Evolutionary conservation across 495 filamentous ascomycete genomes (phyloP), one percentile per base, ranked within the genome.

Genomic region (Daldinia childiae): DNA sequence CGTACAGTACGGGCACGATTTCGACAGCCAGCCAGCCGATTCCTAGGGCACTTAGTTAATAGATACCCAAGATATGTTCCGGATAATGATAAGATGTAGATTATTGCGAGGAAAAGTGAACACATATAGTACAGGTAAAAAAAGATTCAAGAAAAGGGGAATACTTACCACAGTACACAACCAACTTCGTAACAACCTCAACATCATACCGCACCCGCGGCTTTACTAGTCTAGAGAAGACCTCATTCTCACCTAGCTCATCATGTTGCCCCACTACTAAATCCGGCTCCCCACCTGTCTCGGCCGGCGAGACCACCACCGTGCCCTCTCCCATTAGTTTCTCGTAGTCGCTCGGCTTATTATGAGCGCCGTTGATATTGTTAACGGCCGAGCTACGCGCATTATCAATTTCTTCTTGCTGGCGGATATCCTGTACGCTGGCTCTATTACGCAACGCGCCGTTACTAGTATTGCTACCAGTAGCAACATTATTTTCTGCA

Each of bases 171-270:
- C 90, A 85, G 85, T 99, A 99, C 43, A 99, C 93, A 74, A 99
- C 91, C 58, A 99, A 82, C 81, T 97, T 98, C 17, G 95, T 98
- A 45, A 98, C 88, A 21, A 99, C 95, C 77, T 99, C 95, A 8
- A 98, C 95, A 81, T 99, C 95, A 76, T 99, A 99, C 69, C 94
- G 86, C 30, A 97, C 94, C 59, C 95, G 88, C 19, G 95, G 93
- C 79, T 90, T 94, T 62, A 94, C 90, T 58, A 98, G 86, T 77
- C 86, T 88, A 17, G 89, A 89, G 77, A 98, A 97, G 73, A 99
- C 88, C 74, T 97, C 92, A 68, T 86, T 88, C 74, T 96, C 92
- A 74, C 79, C 86, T 50, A 86, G 68, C 79, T 87, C 84, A 69
- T 86, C 83, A 58, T 81, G 77, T 64, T 78, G 72, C 7, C 75